Conservation (phyloP, 2,329 filamentous ascomycete genomes). For the Fusarium redolens region DNA sequence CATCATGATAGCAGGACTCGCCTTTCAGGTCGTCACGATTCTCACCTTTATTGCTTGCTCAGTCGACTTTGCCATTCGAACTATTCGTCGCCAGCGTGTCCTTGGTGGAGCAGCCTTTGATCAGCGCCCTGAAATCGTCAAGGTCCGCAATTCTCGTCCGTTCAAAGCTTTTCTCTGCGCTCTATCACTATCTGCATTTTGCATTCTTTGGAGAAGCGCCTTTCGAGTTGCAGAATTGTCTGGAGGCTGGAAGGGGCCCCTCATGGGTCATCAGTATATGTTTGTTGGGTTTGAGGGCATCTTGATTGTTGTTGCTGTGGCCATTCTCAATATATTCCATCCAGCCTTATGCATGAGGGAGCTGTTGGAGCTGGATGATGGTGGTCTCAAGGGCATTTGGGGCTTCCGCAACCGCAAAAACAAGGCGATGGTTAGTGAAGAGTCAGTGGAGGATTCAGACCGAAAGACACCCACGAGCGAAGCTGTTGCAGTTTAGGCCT, state of each 20-base stretch:
- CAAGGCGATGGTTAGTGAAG: slow-evolving; percentile 11
- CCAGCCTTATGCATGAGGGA: slow-evolving; percentile 44
- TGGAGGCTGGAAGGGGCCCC: slow-evolving; percentile 68
- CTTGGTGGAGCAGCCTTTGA: slow-evolving; percentile 52
- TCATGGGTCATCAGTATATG: slow-evolving; percentile 66
- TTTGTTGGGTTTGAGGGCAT: slow-evolving; percentile 70
- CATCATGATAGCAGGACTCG: slow-evolving; percentile 73
- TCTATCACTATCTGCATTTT: slow-evolving; percentile 67
- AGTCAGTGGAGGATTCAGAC: slow-evolving; percentile 19
- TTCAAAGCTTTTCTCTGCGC: slow-evolving; percentile 68
- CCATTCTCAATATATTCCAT: slow-evolving; percentile 56
- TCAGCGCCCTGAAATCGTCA: slow-evolving; percentile 50
- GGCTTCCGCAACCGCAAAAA: slow-evolving; percentile 37
- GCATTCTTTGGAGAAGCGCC: slow-evolving; percentile 72
- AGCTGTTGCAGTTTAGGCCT: slow-evolving; percentile 18
- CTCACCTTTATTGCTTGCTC: slow-evolving; percentile 63
- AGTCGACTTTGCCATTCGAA: slow-evolving; percentile 61
- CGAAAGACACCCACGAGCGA: slow-evolving; percentile 13
- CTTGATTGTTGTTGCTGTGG: slow-evolving; percentile 61
- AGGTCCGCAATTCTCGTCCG: slow-evolving; percentile 53
- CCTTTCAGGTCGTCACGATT: slow-evolving; percentile 70
- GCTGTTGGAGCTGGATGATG: slow-evolving; percentile 43
- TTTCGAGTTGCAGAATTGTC: slow-evolving; percentile 75
- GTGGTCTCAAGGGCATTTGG: slow-evolving; percentile 45
- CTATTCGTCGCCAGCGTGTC: slow-evolving; percentile 49